Conservation (phyloP, 2,329 filamentous ascomycete species). For the Lachnellula occidentalis region DNA sequence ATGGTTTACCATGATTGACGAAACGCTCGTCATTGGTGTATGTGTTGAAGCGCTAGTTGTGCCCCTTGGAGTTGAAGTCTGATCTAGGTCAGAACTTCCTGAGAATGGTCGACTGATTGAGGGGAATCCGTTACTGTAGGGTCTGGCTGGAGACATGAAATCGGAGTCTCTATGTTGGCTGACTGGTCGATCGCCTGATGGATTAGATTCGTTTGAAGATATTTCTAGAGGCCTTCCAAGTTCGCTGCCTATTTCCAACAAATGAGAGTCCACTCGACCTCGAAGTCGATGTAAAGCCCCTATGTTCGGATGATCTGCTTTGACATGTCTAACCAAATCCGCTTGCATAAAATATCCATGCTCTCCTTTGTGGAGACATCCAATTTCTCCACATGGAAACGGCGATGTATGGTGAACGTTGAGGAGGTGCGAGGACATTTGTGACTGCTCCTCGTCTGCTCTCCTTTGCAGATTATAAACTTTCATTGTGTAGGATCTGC, state of each 20-base stretch:
- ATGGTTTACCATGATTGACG: conserved; percentile 21
- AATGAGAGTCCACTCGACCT: conserved; percentile 19
- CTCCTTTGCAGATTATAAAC: conserved; percentile 19
- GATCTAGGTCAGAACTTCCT: conserved; percentile 16
- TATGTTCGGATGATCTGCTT: conserved; percentile 15
- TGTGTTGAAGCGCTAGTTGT: conserved; percentile 8
- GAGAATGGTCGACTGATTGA: conserved; percentile 10
- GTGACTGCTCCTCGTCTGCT: conserved; percentile 21
- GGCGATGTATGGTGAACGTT: conserved; percentile 23
- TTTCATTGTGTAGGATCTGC: conserved; percentile 8
- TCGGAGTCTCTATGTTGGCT: conserved; percentile 13
- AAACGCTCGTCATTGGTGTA: conserved; percentile 23
- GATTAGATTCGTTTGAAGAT: neutral
- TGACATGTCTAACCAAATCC: conserved; percentile 25
- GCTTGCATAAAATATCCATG: conserved; percentile 23
- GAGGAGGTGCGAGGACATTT: conserved; percentile 25
- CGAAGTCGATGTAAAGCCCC: conserved; percentile 20
- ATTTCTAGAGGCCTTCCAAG: neutral
- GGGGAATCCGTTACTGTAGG: neutral
- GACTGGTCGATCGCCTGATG: neutral
- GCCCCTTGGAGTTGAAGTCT: conserved; percentile 13
- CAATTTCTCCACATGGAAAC: conserved; percentile 25
- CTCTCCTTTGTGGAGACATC: conserved; percentile 20
- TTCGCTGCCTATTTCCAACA: conserved; percentile 12
- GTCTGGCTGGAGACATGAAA: conserved; percentile 14